A percentile compares a stretch with the other conserved stretches of the same genome.
Conservation (phyloP, 2,329 filamentous ascomycete genomes). For the Fusarium mundagurra region DNA sequence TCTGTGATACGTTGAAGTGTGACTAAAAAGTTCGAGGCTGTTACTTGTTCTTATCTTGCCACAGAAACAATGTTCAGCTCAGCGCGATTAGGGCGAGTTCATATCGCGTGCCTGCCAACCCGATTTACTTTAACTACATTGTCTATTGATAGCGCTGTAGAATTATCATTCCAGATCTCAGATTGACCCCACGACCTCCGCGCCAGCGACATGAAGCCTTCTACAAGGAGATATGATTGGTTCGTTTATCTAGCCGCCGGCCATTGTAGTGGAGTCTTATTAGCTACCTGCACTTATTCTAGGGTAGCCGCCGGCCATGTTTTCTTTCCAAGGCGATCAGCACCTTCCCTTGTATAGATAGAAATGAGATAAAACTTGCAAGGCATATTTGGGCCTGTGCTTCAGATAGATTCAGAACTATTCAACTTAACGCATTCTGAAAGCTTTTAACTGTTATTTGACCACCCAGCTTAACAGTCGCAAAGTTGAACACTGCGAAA, state of each 20-base stretch:
- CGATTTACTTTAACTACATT: not conserved
- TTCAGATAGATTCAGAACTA: not conserved
- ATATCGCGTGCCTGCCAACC: not conserved
- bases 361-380: not conserved
- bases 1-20: not conserved
- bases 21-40: not conserved
- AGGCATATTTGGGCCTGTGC: rapidly evolving
- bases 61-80: not conserved
- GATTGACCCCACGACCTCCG: not conserved
- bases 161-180: not conserved
- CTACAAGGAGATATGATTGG: not conserved
- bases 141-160: not conserved
- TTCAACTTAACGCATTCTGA: not conserved
- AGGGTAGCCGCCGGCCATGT: not conserved
- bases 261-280: too few relatives aligned
- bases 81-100: too few relatives aligned
- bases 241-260: not conserved
- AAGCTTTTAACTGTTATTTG: not conserved
- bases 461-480: not conserved
- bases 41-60: not conserved
- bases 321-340: not conserved
- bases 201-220: not conserved
- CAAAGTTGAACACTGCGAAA: not conserved
- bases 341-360: not conserved
- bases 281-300: too few relatives aligned